Conservation (phyloP, 78 protist species). For the Guillardia theta region DNA sequence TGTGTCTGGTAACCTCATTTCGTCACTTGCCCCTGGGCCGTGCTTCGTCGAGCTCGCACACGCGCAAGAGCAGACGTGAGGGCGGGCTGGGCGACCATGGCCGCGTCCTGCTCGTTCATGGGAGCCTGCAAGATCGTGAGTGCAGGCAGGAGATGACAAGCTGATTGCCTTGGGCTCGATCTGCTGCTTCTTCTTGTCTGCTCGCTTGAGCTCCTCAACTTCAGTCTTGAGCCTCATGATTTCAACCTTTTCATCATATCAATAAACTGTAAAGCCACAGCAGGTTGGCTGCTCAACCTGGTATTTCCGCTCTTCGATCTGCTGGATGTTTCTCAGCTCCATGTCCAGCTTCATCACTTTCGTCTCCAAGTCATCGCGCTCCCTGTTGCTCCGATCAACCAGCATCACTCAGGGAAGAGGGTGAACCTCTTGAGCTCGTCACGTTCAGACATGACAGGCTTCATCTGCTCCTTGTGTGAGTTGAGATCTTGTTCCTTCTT, state of each 20-base stretch:
- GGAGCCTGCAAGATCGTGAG: not conserved
- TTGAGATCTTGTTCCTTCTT: not conserved
- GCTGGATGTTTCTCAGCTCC: constrained; percentile 29
- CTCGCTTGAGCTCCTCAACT: constrained; percentile 29
- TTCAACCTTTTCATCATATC: not conserved
- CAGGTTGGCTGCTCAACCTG: not conserved
- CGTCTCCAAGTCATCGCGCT: constrained; percentile 3
- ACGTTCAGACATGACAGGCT: not conserved
- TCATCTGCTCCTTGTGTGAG: not conserved
- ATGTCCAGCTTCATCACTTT: not conserved
- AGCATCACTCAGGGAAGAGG: not conserved
- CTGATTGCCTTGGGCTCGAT: constrained; percentile 17
- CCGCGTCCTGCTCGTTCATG: not conserved
- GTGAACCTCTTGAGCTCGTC: not conserved
- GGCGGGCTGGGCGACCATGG: not conserved
- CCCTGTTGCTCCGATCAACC: not conserved
- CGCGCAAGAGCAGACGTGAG: constrained; percentile 2
- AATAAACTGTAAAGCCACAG: not conserved
- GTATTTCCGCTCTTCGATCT: constrained; percentile 32
- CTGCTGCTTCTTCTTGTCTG: not conserved
- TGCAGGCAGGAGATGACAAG: not conserved
- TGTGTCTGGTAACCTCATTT: too few species aligned
- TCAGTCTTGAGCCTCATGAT: constrained; percentile 41
- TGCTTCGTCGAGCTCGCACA: not conserved
- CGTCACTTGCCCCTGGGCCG: too few species aligned